Evolutionary conservation across 441 rosid species (phyloP).

Genomic region (Hura crepitans): DNA sequence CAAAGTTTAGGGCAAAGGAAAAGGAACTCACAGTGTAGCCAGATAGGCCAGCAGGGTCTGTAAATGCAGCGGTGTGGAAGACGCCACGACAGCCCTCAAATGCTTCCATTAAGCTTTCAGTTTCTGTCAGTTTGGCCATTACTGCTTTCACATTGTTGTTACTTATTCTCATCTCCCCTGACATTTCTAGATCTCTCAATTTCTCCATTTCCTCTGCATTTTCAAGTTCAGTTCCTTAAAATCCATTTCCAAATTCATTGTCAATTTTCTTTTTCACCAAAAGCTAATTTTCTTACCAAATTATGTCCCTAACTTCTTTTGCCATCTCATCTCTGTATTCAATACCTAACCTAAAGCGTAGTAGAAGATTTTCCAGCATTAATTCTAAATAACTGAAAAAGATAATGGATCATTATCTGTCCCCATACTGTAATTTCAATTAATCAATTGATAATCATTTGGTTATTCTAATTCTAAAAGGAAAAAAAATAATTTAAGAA

Average conservation of each 20-base stretch:
- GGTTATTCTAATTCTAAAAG: too few species aligned
- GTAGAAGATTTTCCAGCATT: not conserved
- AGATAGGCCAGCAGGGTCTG: constrained; percentile 78
- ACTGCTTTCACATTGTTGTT: constrained; percentile 42
- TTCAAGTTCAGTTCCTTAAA: not conserved
- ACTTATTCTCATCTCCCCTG: constrained; percentile 46
- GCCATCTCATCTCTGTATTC: too few species aligned
- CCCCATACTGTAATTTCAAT: too few species aligned
- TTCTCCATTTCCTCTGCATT: constrained; percentile 69
- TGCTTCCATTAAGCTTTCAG: constrained; percentile 45
- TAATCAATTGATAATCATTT: too few species aligned
- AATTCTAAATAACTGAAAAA: not conserved
- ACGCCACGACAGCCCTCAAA: constrained; percentile 79
- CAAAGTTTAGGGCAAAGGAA: not conserved
- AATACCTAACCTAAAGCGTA: too few species aligned
- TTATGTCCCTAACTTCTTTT: not conserved
- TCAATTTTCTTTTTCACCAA: too few species aligned
- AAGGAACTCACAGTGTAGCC: constrained; percentile 67
- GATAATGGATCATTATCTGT: not conserved
- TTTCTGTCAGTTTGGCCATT: constrained; percentile 47
- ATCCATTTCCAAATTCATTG: not conserved
- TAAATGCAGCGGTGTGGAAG: constrained; percentile 68
- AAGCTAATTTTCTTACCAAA: not conserved
- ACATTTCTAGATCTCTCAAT: constrained; percentile 54
- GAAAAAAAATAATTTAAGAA: not conserved